Percentiles rank a stretch among this genome's conserved stretches.
These are phyloP conservation scores for Sphaerulina vaccinii DNA, from an alignment of 2,329 filamentous ascomycete species.

Conservation along the genomic window DNA sequence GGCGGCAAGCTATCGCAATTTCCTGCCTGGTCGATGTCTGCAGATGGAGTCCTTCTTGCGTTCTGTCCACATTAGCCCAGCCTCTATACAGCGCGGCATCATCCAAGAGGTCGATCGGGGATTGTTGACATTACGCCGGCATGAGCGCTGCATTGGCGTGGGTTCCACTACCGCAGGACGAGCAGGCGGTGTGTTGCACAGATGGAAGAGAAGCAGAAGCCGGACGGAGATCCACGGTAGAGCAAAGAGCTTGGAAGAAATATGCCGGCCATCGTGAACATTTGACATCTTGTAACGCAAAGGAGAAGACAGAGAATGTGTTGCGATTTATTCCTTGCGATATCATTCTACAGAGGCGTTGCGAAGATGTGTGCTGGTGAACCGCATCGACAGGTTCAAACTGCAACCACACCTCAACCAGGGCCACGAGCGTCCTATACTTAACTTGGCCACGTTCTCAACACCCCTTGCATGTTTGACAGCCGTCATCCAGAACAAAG, in stretches of 20 bases:
- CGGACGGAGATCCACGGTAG: background rate
- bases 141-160: background rate
- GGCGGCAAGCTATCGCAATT: slow-evolving; percentile 1
- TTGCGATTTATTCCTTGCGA: background rate
- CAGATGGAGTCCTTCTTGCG: background rate
- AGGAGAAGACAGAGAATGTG: background rate
- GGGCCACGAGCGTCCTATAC: too few species aligned
- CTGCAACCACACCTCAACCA: too few species aligned
- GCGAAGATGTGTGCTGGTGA: too few species aligned
- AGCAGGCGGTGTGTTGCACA: background rate
- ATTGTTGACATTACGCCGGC: background rate
- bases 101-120: background rate
- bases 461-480: too few species aligned
- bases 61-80: too few species aligned
- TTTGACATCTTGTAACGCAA: background rate
- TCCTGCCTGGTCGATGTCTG: background rate
- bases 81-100: background rate
- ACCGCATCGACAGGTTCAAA: too few species aligned
- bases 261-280: background rate
- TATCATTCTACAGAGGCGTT: too few species aligned
- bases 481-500: too few species aligned
- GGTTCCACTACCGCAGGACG: background rate
- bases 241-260: background rate
- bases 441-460: too few species aligned
- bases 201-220: background rate